Base-by-base conservation (phyloP, 2,329 filamentous ascomycete species). In the Exophiala calicioides region DNA sequence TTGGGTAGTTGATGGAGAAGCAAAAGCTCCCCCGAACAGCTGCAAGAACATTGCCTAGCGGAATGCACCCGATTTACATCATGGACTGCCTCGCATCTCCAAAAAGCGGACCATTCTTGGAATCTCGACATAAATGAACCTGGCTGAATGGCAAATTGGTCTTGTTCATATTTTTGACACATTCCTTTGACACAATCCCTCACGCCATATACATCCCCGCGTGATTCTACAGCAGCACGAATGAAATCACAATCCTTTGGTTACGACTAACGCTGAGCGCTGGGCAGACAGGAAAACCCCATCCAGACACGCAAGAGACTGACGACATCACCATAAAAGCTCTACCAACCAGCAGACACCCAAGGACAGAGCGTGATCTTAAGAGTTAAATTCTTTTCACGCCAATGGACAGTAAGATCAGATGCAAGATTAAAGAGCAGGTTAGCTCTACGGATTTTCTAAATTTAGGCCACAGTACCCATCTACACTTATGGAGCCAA, bases 1-100 rank as follows among this genome's bases (percentile, higher is more conserved):
- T 96, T 36, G 77, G 88, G 13, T 88, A 89, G 63, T 71, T 96
- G 55, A 91, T 90, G 65, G 86, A 95, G 66, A 94, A 91, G 68
- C 76, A 95, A 21, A 82, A 87, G 50, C 72, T 94, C 26, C 80
- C 86, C 35, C 78, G 82, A 56, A 66, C 61, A 40, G 43, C 65
- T 35, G 56, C 61, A 55, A 52, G 61, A 5, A 24, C 42, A 9
- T 59, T 74, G 18, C 68, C 71, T 16, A 72, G 71, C 3, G 72
- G 69, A 1, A 62, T 74, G 39, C 62, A 70, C 44, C 62, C 65
- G 8, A 71, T 74, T 34, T 70, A 73, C 35, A 66, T 68, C 35
- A 60, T 64, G 13, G 69, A 72, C 53, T 59, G 59, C 67, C 67
- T 43, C 64, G 65, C 24, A 54, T 74, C 47, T 66, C 58, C 48